Evolutionary conservation across 345 rosid species (phyloP).

Genomic region (Dovyalis caffra): DNA sequence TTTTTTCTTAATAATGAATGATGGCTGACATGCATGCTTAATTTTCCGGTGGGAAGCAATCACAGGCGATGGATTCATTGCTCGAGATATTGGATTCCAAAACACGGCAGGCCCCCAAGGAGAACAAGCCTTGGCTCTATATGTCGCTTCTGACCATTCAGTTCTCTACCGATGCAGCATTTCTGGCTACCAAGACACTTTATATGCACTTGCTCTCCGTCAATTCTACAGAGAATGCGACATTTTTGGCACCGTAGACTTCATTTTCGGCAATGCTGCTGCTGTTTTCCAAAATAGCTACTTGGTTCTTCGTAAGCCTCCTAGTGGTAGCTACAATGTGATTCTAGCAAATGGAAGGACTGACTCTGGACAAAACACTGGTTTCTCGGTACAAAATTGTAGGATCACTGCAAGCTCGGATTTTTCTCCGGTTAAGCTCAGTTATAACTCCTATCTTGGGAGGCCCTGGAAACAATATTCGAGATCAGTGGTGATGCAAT

Average conservation of each 20-base stretch:
- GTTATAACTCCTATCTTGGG: conserved; percentile 49
- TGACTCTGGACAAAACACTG: conserved; percentile 71
- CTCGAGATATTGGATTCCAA: conserved; percentile 68
- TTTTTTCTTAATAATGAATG: neutral
- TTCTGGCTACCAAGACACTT: conserved; percentile 74
- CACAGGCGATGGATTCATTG: conserved; percentile 73
- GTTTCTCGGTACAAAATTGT: conserved; percentile 66
- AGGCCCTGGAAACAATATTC: conserved; percentile 82
- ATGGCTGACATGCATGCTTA: neutral
- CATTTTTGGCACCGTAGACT: conserved; percentile 72
- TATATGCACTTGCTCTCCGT: conserved; percentile 62
- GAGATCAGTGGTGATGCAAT: conserved; percentile 64
- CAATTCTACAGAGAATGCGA: conserved; percentile 85
- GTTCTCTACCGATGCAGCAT: conserved; percentile 74
- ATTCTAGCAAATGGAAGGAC: conserved; percentile 61
- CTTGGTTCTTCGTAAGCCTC: conserved; percentile 45
- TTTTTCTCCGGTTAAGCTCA: conserved; percentile 34
- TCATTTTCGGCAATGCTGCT: conserved; percentile 80
- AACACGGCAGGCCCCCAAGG: conserved; percentile 76
- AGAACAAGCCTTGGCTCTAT: conserved; percentile 67
- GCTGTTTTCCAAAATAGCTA: conserved; percentile 78
- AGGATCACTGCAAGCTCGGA: conserved; percentile 37
- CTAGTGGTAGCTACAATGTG: conserved; percentile 26
- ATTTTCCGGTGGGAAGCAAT: conserved; percentile 40
- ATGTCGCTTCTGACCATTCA: conserved; percentile 58